These are phyloP conservation scores for Exophiala sideris DNA, from an alignment of 2,329 filamentous ascomycete genomes.

Conservation along the genomic window DNA sequence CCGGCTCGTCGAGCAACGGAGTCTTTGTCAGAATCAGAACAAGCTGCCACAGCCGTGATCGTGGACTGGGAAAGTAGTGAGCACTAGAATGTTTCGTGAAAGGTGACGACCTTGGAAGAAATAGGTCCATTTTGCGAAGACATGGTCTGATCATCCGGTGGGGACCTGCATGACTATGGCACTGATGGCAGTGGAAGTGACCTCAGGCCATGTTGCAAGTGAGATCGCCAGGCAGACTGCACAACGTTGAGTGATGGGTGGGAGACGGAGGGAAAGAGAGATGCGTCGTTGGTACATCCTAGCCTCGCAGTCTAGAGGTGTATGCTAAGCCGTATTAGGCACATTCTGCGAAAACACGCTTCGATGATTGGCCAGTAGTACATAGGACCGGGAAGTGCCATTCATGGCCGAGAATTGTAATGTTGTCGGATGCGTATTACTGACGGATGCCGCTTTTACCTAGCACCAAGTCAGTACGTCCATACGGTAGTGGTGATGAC, in stretches of 20 bases:
- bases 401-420: too few relatives aligned
- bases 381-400: neutral
- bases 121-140: slow-evolving; percentile 16
- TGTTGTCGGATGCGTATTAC: too few relatives aligned
- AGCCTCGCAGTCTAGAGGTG: neutral
- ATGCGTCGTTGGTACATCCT: too few relatives aligned
- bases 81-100: neutral
- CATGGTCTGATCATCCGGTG: neutral
- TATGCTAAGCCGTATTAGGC: slow-evolving; percentile 9
- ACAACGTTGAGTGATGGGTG: neutral
- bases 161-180: neutral
- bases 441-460: too few relatives aligned
- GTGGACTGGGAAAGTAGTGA: neutral
- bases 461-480: too few relatives aligned
- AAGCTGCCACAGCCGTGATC: neutral
- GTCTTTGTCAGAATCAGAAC: neutral
- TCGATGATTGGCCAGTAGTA: neutral
- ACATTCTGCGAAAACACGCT: slow-evolving; percentile 10
- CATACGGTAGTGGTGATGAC: too few relatives aligned
- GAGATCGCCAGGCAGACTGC: neutral
- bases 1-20: neutral
- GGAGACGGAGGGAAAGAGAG: neutral
- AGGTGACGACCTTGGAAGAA: slow-evolving; percentile 1
- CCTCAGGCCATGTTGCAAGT: too few relatives aligned
- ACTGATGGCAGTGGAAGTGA: too few relatives aligned